Conservation (phyloP, 2,329 filamentous ascomycete species). For the Pseudocercospora musae region DNA sequence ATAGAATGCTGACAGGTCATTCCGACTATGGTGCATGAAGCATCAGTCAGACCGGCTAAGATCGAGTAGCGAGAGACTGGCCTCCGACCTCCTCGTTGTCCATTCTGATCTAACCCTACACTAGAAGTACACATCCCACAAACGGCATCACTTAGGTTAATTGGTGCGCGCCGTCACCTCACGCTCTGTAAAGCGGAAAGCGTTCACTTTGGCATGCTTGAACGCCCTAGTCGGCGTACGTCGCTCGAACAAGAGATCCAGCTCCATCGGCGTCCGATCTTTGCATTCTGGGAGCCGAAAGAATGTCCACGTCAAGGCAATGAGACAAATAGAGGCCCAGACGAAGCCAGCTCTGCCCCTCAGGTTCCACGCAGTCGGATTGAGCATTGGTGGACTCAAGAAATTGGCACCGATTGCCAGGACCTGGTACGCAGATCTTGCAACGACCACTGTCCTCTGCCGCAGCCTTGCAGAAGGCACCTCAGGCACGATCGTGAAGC, state of each 20-base stretch:
- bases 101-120: too few relatives aligned
- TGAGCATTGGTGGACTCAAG: conserved; percentile 24
- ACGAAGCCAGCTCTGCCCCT: conserved; percentile 36
- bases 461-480: conserved; percentile 28
- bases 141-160: not conserved
- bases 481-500: conserved; percentile 30
- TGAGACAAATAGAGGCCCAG: conserved; percentile 29
- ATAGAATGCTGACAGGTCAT: too few relatives aligned
- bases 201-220: not conserved
- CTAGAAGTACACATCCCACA: too few relatives aligned
- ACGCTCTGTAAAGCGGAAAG: not conserved
- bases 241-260: not conserved
- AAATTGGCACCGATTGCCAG: not conserved
- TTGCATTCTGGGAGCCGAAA: conserved; percentile 27
- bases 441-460: conserved; percentile 29
- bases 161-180: not conserved
- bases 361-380: conserved; percentile 33
- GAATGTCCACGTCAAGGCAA: conserved; percentile 32
- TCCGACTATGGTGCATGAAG: too few relatives aligned
- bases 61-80: too few relatives aligned
- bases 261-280: not conserved
- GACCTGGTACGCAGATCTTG: conserved; percentile 25
- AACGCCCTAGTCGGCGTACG: not conserved
- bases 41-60: too few relatives aligned
- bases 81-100: too few relatives aligned